Base-by-base conservation (phyloP, 441 rosid genomes). In the Arabidopsis lyrata region DNA sequence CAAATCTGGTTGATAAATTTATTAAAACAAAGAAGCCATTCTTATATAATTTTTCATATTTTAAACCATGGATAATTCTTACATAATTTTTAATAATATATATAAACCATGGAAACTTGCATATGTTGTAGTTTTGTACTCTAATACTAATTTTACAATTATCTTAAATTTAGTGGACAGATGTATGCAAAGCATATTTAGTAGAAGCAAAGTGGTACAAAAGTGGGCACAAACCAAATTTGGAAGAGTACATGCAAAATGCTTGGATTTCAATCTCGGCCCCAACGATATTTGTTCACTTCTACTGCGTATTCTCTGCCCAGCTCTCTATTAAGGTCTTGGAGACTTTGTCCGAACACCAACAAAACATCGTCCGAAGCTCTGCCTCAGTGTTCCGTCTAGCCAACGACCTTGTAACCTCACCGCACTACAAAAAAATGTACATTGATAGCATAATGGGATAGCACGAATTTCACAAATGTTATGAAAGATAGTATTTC, bases 371-470 rank as follows among this genome's bases (percentile, higher is more conserved):
- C 0, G 31, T 71, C 16, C 63, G 77, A 15, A 60, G 66, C 58
- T 64, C 83, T 3, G 59, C 85, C 14, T n/a, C 41, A 2, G 59
- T 81, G 44, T 4, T 79, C 7, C 69, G 87, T 34, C 75, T 82
- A 2, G 75, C 56, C 47, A 64, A 84, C 18, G 87, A 86, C 15
- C 35, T 86, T 0, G 86, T 34, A 47, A 86, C 86, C n/a, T 81
- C 90, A 5, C 13, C n/a, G n/a, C n/a, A n/a, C n/a, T n/a, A n/a
- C n/a, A n/a, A n/a, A n/a, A n/a, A n/a, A n/a, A n/a, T n/a, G n/a
- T n/a, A n/a, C n/a, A n/a, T n/a, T n/a, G n/a, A n/a, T n/a, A n/a
- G n/a, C n/a, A n/a, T n/a, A n/a, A n/a, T n/a, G n/a, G n/a, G n/a
- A n/a, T n/a, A n/a, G n/a, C n/a, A n/a, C n/a, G n/a, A n/a, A n/a